A percentile compares a stretch with the other conserved stretches of the same genome.
Evolutionary conservation across 495 filamentous ascomycete species (phyloP).

Genomic region (Lasiosphaeriaceae sp.): DNA sequence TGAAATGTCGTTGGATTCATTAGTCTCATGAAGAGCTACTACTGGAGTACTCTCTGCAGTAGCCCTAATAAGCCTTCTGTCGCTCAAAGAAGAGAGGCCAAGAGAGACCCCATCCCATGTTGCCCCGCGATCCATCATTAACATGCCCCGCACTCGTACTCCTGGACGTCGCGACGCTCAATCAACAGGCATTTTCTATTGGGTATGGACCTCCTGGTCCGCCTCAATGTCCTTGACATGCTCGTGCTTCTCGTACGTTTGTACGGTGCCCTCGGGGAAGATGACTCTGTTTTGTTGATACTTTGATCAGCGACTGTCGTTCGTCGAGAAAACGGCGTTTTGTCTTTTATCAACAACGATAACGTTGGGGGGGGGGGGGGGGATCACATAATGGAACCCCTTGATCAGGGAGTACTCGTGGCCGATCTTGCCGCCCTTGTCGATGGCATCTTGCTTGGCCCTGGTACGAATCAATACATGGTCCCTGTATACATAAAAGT

Average conservation of each 20-base stretch:
- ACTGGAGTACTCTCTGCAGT: too few relatives aligned
- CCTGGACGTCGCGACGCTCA: neutral
- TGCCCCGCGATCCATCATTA: conserved; percentile 14
- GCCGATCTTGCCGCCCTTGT: conserved; percentile 74
- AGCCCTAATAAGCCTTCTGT: too few relatives aligned
- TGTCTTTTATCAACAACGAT: neutral
- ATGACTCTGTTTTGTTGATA: conserved; percentile 58
- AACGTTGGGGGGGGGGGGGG: too few relatives aligned
- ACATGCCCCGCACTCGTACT: conserved; percentile 14
- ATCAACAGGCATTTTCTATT: conserved; percentile 46
- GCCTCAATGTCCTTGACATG: conserved; percentile 69
- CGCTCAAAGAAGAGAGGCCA: neutral
- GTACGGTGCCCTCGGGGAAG: conserved; percentile 62
- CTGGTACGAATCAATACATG: conserved; percentile 34
- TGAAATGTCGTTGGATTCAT: too few relatives aligned
- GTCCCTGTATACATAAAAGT: neutral
- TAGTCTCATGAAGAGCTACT: too few relatives aligned
- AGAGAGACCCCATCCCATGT: neutral
- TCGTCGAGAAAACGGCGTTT: neutral
- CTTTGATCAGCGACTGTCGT: neutral
- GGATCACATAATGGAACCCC: conserved; percentile 74
- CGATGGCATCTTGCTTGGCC: conserved; percentile 64
- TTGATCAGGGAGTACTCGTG: conserved; percentile 84
- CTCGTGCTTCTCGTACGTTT: conserved; percentile 58
- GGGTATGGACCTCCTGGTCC: conserved; percentile 66